Base-by-base conservation (phyloP, 345 rosid genomes). In the Chamaenerion angustifolium region DNA sequence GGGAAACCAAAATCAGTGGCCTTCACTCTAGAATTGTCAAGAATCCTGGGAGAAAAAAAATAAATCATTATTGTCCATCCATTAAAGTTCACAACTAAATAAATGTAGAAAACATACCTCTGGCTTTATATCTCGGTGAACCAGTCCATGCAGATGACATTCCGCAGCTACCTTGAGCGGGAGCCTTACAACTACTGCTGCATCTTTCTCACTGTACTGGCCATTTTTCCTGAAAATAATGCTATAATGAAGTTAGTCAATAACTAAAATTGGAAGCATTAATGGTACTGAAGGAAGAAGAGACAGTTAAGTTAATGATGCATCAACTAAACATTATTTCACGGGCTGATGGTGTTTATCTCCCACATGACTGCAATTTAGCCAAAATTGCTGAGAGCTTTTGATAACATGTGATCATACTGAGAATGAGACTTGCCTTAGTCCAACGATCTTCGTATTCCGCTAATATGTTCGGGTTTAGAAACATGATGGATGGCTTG, bases 121-220 rank as follows among this genome's bases (percentile, higher is more conserved):
- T 16, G 96, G 98, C 64, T 86, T 90, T 96, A 90, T 79, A 66
- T 90, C 98, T 4, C 96, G 80, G 54, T 89, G 98, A 52, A 89
- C 94, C 64, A 86, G 64, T 58, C 98, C 95, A 63, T 70, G 82
- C 51, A 89, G 68, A 73, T 89, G 98, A 63, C 98, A 89, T 55
- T 89, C 83, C 52, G 94, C 98, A 10, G 94, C 94, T 52, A 87
- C 96, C 69, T 68, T 87, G 25, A 87, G 85, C 94, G 75, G 72
- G 69, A 75, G 81, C 14, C 84, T 58, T 40, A 78, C 84, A 70
- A 78, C 64, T 37, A 78, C 75, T 14, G 84, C 81, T 49, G 84
- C 84, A 59, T 78, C 84, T 57, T 78, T 78, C 69, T 78, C 84
- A 16, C 68, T 16, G 48, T 83, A 86, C 45, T 75, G 86, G 31